phyloP scores from a whole-genome alignment of 441 rosid genomes.

The Eutrema salsugineum region DNA sequence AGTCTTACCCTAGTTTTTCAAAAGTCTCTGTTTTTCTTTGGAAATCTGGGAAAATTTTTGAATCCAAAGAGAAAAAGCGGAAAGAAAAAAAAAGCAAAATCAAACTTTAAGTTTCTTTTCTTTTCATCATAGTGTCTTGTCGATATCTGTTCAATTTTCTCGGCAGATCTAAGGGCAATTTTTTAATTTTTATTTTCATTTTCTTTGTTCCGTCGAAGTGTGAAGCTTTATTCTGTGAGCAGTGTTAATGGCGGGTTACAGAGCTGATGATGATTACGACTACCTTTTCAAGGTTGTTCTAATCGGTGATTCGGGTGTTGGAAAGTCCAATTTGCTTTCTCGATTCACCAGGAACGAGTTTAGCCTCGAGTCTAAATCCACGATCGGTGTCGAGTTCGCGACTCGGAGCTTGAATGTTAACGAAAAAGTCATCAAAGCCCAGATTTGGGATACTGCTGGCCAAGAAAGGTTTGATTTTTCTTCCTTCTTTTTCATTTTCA shows the following conservation, averaged over 20 bases:
- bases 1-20: slow-evolving; percentile 22
- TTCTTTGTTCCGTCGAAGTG: neutral
- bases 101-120: neutral
- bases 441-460: slow-evolving; percentile 96
- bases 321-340: slow-evolving; percentile 67
- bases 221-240: neutral
- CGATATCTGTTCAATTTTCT: too few relatives aligned
- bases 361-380: slow-evolving; percentile 68
- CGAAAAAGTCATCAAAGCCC: slow-evolving; percentile 72
- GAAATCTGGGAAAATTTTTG: slow-evolving; percentile 4
- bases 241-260: slow-evolving; percentile 64
- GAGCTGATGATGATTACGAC: slow-evolving; percentile 84
- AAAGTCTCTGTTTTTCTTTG: slow-evolving; percentile 16
- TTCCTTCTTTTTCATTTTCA: neutral
- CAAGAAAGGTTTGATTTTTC: slow-evolving; percentile 57
- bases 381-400: slow-evolving; percentile 72
- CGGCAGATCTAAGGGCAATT: too few relatives aligned
- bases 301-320: slow-evolving; percentile 73
- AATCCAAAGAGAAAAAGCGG: slow-evolving; percentile 12
- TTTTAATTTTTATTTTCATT: too few relatives aligned
- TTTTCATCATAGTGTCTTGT: too few relatives aligned
- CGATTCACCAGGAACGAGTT: slow-evolving; percentile 71
- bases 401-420: slow-evolving; percentile 68
- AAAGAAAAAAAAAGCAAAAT: neutral
- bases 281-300: slow-evolving; percentile 79